Base-by-base conservation (phyloP, 2,329 filamentous ascomycete genomes). In the Pestalotiopsis sp. region DNA sequence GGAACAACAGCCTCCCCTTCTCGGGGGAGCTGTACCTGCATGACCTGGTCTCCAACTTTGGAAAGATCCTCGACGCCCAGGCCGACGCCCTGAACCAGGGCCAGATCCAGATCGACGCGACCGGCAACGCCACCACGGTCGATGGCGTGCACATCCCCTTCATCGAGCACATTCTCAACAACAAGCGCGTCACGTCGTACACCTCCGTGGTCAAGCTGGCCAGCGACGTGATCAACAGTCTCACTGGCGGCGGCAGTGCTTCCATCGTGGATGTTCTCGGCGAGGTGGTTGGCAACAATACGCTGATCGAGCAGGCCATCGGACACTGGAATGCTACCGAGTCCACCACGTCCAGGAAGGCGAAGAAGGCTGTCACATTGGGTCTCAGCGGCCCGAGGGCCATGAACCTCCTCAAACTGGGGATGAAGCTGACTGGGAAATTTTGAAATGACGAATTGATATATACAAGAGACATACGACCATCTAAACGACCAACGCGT, bases 131-230 rank as follows among this genome's bases (percentile, higher is more conserved):
- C 1, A 82, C 83, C 1, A 71, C 80, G 0, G 78, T 82, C 57
- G 78, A 84, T 45, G 83, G 83, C 2, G 20, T 81, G 68, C 82
- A 81, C 67, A 81, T 86, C 60, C 71, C 73, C 1, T 86, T 82
- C 65, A 72, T 83, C n/a, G 83, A 86, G 67, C 73, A 77, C 1
- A 78, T 86, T 7, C 73, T 86, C 52, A 81, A 81, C 68, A 76
- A 75, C 0, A 80, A 82, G 55, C 76, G 72, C 1, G 74, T 86
- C 5, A 70, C 74, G 0, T 76, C 81, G 7, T 73, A 73, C 0
- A 72, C 82, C 1, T 78, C 83, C 0, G 79, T 84, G 39, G 75
- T 83, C 31, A 79, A 77, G 3, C 68, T 85, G 4, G 20, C 82
- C 11, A 74, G 76, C 31, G 79, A 83, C 65, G 72, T 84, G 11